A percentile compares a stretch with the other conserved stretches of the same genome.
These are phyloP conservation scores for Elsinoe perseae DNA, from an alignment of 2,329 filamentous ascomycete species.

Conservation along the genomic window DNA sequence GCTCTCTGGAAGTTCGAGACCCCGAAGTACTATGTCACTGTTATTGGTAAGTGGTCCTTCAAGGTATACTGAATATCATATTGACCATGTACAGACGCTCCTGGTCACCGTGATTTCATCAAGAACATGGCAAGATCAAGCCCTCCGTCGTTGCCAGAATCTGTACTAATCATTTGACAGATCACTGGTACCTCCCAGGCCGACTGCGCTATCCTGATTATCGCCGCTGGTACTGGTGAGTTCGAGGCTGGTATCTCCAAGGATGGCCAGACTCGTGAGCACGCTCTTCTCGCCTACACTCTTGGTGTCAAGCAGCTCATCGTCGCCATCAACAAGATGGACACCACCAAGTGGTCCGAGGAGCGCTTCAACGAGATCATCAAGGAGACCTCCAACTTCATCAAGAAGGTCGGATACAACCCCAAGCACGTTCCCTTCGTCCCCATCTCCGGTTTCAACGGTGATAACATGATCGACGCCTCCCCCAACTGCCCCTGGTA, in stretches of 20 bases:
- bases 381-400: slow-evolving; percentile 99
- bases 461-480: slow-evolving; percentile 95
- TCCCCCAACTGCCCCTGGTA: slow-evolving; percentile 98
- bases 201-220: slow-evolving; percentile 99
- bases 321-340: slow-evolving; percentile 99
- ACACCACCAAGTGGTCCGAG: slow-evolving; percentile 98
- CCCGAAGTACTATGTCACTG: slow-evolving; percentile 88
- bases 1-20: slow-evolving; percentile 99
- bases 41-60: slow-evolving; percentile 70
- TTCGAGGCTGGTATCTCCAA: slow-evolving; percentile 99
- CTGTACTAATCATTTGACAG: slow-evolving; percentile 29
- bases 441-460: slow-evolving; percentile 99
- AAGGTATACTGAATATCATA: too few species aligned
- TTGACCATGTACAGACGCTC: slow-evolving; percentile 54
- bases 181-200: slow-evolving; percentile 99
- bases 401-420: slow-evolving; percentile 99
- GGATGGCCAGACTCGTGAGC: slow-evolving; percentile 99
- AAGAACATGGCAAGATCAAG: slow-evolving; percentile 46
- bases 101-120: slow-evolving; percentile 99
- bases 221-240: slow-evolving; percentile 99
- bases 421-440: slow-evolving; percentile 98
- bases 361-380: slow-evolving; percentile 96
- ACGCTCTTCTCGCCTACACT: slow-evolving; percentile 99
- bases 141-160: not conserved
- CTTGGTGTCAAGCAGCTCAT: slow-evolving; percentile 99